phyloP scores from a whole-genome alignment of 306 rosid genomes.

The Trichosanthes cucumerina region DNA sequence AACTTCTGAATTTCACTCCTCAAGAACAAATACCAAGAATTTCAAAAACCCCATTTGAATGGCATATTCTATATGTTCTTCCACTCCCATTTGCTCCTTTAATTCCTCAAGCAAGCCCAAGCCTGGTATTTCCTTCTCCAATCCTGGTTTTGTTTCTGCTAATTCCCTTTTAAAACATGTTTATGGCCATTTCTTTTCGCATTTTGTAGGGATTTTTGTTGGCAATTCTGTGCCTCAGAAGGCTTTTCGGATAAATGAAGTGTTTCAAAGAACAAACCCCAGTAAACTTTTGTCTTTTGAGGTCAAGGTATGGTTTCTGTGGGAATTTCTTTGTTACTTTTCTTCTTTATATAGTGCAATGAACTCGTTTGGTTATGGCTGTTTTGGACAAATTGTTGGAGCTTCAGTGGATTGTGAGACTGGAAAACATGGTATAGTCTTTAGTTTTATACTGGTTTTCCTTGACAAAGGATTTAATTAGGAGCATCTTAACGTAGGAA shows the following conservation, averaged over 20 bases:
- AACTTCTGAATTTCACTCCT: not conserved
- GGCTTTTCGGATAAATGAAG: conserved; percentile 43
- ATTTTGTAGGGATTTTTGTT: conserved; percentile 26
- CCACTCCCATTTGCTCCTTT: conserved; percentile 48
- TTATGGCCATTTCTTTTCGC: not conserved
- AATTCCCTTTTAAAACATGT: not conserved
- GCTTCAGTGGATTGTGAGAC: not conserved
- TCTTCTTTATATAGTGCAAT: not conserved
- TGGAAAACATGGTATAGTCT: not conserved
- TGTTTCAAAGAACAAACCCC: conserved; percentile 42
- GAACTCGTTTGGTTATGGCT: not conserved
- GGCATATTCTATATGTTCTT: conserved; percentile 41
- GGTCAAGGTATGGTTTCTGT: conserved; percentile 50
- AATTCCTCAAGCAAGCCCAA: conserved; percentile 53
- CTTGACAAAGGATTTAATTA: not conserved
- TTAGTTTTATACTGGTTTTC: not conserved
- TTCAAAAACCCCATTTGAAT: conserved; percentile 20
- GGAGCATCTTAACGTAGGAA: not conserved
- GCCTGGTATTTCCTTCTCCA: conserved; percentile 37
- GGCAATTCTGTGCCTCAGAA: conserved; percentile 35
- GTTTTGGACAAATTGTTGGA: not conserved
- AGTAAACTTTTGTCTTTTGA: conserved; percentile 46
- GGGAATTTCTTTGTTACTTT: not conserved
- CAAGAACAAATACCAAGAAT: not conserved
- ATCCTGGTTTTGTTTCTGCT: not conserved